These are phyloP conservation scores for Juncus effusus DNA, from an alignment of 176 grass and related monocot species.

Conservation along the genomic window DNA sequence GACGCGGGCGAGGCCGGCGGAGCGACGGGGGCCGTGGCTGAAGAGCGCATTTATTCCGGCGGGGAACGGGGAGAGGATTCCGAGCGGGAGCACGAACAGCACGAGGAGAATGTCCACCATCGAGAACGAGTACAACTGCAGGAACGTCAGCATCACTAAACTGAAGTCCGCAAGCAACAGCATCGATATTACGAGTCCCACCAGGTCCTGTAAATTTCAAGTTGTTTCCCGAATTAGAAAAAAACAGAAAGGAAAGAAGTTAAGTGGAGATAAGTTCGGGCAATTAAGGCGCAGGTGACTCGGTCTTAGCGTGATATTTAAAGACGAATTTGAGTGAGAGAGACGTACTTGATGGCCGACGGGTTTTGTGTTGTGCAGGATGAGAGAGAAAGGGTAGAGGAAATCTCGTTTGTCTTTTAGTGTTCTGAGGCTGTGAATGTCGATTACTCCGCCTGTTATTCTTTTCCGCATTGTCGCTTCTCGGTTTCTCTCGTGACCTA, in stretches of 20 bases:
- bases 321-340: not conserved
- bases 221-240: too few species aligned
- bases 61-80: conserved; percentile 93
- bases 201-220: conserved; percentile 72
- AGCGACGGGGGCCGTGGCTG: conserved; percentile 94
- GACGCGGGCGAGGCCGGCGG: conserved; percentile 91
- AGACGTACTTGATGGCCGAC: conserved; percentile 83
- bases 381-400: conserved; percentile 87
- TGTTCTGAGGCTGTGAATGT: conserved; percentile 62
- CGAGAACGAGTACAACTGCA: conserved; percentile 95
- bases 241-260: too few species aligned
- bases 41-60: conserved; percentile 99
- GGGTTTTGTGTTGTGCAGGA: conserved; percentile 91
- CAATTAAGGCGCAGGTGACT: too few species aligned
- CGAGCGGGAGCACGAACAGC: conserved; percentile 96
- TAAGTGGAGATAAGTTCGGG: too few species aligned
- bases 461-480: conserved; percentile 59
- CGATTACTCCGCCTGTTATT: conserved; percentile 74
- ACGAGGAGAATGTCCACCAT: conserved; percentile 88
- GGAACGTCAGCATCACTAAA: conserved; percentile 88
- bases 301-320: conserved; percentile 12
- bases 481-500: conserved; percentile 42
- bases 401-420: conserved; percentile 86
- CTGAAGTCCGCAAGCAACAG: conserved; percentile 95
- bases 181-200: conserved; percentile 94